These are phyloP conservation scores for Gracilariopsis chorda DNA, from an alignment of 23 red algal species.

Conservation along the genomic window DNA sequence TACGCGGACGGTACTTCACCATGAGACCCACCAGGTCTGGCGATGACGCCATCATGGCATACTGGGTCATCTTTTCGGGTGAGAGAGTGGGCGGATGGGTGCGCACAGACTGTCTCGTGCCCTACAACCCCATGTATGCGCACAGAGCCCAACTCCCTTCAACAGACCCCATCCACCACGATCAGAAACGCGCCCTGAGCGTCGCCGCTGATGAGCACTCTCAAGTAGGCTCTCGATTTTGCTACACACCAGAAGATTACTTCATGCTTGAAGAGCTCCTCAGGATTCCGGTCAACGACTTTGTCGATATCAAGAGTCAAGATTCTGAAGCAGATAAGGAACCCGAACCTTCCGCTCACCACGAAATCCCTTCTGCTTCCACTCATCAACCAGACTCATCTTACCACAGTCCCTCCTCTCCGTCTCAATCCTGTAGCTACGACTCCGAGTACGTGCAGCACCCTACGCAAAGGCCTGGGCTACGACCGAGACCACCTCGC, in stretches of 20 bases:
- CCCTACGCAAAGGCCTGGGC: too few relatives aligned
- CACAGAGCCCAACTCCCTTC: neutral
- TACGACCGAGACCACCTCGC: too few relatives aligned
- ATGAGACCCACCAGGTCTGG: neutral
- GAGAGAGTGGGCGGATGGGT: neutral
- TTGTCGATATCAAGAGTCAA: conserved; percentile 24
- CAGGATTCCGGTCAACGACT: neutral
- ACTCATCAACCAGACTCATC: too few relatives aligned
- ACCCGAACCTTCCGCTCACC: neutral
- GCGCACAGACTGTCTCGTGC: neutral
- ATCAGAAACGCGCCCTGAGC: neutral
- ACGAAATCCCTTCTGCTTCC: too few relatives aligned
- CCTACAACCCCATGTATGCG: neutral
- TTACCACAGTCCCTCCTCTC: too few relatives aligned
- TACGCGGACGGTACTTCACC: neutral
- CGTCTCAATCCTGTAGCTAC: too few relatives aligned
- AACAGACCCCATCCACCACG: neutral
- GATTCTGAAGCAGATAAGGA: neutral
- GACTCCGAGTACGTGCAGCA: too few relatives aligned
- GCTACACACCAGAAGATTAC: neutral
- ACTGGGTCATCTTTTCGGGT: neutral
- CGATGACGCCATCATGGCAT: conserved; percentile 4
- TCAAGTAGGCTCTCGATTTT: neutral
- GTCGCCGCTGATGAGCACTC: neutral
- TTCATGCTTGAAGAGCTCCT: neutral